These are phyloP conservation scores for Streptanthus diversifolius DNA, from an alignment of 345 rosid species.

Conservation along the genomic window DNA sequence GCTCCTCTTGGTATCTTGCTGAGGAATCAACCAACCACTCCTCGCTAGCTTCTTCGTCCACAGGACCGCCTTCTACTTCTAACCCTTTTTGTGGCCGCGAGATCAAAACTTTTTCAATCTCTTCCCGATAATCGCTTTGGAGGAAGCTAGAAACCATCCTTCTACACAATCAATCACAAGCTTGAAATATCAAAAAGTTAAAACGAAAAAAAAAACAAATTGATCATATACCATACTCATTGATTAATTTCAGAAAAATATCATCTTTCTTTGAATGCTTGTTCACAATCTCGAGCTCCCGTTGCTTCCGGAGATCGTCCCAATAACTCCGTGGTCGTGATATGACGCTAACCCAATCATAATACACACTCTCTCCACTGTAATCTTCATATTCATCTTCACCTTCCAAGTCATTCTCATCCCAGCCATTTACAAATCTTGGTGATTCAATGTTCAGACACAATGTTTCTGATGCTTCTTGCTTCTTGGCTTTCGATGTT, in stretches of 20 bases:
- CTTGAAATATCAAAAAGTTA: background rate
- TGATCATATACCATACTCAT: conserved; percentile 41
- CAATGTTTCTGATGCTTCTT: conserved; percentile 3
- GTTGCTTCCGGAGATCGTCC: conserved; percentile 54
- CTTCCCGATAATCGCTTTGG: conserved; percentile 52
- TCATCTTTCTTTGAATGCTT: conserved; percentile 46
- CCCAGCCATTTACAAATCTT: background rate
- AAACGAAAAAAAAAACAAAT: background rate
- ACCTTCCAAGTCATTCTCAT: background rate
- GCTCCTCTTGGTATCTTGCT: background rate
- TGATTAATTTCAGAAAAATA: conserved; percentile 52
- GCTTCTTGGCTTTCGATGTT: background rate
- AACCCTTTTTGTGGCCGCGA: conserved; percentile 31
- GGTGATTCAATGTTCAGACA: background rate
- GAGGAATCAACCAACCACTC: conserved; percentile 11
- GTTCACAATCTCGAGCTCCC: conserved; percentile 55
- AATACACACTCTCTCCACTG: conserved; percentile 10
- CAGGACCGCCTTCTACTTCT: conserved; percentile 35
- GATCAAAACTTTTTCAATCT: conserved; percentile 51
- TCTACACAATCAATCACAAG: conserved; percentile 37
- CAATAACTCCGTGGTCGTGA: conserved; percentile 72
- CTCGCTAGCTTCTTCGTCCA: conserved; percentile 10
- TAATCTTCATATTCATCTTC: conserved; percentile 28
- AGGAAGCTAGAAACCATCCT: conserved; percentile 62
- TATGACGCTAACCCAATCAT: conserved; percentile 60